These are phyloP conservation scores for Medicago ruthenica DNA, from an alignment of 306 rosid species.

Conservation along the genomic window DNA sequence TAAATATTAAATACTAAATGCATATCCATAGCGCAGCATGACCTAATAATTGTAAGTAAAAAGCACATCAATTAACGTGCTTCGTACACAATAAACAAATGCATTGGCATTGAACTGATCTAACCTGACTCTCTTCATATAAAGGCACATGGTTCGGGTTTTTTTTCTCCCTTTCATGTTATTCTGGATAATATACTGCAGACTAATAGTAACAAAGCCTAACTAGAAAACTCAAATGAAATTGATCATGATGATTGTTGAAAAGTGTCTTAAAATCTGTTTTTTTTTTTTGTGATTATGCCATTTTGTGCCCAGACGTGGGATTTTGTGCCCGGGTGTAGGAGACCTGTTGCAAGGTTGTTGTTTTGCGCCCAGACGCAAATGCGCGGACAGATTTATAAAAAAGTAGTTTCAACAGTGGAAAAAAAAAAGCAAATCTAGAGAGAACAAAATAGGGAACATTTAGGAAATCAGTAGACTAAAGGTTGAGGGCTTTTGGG, in stretches of 20 bases:
- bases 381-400: no score
- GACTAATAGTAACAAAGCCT: conserved; percentile 39
- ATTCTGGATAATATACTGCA: background rate
- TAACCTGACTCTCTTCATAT: conserved; percentile 38
- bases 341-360: no score
- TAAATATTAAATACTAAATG: background rate
- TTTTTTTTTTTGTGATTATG: no score
- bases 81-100: conserved; percentile 32
- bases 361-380: no score
- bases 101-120: conserved; percentile 22
- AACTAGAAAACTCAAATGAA: conserved; percentile 36
- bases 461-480: no score
- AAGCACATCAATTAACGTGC: conserved; percentile 24
- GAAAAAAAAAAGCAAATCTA: no score
- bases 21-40: background rate
- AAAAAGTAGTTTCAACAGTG: no score
- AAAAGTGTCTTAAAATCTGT: no score
- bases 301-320: no score
- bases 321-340: no score
- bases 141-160: conserved; percentile 28
- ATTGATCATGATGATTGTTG: background rate
- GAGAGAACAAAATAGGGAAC: no score
- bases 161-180: conserved; percentile 16
- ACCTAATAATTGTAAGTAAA: background rate
- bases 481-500: no score